phyloP scores from a whole-genome alignment of 192 early-diverging fungal species.

The Podochytrium sp. region DNA sequence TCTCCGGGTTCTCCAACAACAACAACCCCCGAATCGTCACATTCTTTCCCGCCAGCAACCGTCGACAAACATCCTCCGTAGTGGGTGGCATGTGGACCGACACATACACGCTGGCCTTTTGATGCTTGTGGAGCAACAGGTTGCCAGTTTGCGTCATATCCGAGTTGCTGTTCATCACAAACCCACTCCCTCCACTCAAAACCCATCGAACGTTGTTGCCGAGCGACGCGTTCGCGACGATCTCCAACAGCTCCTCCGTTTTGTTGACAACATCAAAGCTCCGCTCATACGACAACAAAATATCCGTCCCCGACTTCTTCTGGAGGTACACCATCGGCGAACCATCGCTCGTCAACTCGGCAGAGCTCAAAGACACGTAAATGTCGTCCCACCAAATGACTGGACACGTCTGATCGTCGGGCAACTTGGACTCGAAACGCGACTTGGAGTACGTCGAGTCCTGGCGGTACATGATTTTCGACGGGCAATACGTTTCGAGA shows the following conservation, averaged over 20 bases:
- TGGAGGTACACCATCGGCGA: constrained; percentile 27
- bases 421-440: constrained; percentile 15
- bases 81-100: constrained; percentile 57
- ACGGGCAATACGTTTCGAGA: not conserved
- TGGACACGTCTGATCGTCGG: constrained; percentile 25
- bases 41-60: constrained; percentile 57
- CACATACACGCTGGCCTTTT: constrained; percentile 53
- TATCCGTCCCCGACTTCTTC: constrained; percentile 26
- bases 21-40: constrained; percentile 61
- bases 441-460: constrained; percentile 15
- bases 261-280: constrained; percentile 48
- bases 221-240: constrained; percentile 54
- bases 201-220: constrained; percentile 51
- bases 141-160: constrained; percentile 19
- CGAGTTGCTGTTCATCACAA: constrained; percentile 34
- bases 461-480: constrained; percentile 10
- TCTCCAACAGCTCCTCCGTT: constrained; percentile 57
- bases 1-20: constrained; percentile 59
- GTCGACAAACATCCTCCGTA: constrained; percentile 27
- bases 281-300: constrained; percentile 39
- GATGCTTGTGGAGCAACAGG: constrained; percentile 45
- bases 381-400: constrained; percentile 58
- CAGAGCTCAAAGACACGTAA: constrained; percentile 41
- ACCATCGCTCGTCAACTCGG: not conserved
- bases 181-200: constrained; percentile 18